Conservation (phyloP, 2,329 filamentous ascomycete genomes). For the Penicillium sp. region DNA sequence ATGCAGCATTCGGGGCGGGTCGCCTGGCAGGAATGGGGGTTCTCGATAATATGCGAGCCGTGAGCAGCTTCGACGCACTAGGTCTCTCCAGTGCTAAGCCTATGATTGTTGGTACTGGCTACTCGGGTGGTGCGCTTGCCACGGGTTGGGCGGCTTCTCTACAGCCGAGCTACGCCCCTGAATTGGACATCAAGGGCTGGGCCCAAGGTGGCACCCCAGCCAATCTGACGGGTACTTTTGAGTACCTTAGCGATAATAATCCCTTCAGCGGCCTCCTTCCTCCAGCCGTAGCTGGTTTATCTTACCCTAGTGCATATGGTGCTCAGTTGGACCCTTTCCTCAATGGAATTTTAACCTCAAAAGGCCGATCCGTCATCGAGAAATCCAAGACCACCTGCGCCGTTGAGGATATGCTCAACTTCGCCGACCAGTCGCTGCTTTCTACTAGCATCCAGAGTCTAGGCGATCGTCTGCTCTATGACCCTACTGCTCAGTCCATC, state of each 20-base stretch:
- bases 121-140: constrained; percentile 57
- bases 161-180: constrained; percentile 55
- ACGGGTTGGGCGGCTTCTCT: constrained; percentile 56
- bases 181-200: constrained; percentile 47
- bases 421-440: constrained; percentile 23
- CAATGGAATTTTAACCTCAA: constrained; percentile 15
- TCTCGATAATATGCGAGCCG: constrained; percentile 46
- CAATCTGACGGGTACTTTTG: constrained; percentile 28
- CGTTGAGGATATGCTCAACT: constrained; percentile 16
- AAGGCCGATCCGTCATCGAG: constrained; percentile 19
- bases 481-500: constrained; percentile 14
- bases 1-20: constrained; percentile 47
- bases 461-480: constrained; percentile 13
- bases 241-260: constrained; percentile 22
- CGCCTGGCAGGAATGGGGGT: constrained; percentile 48
- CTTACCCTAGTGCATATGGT: constrained; percentile 26
- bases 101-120: constrained; percentile 51
- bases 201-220: constrained; percentile 28
- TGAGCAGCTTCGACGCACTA: constrained; percentile 32
- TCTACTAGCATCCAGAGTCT: constrained; percentile 23
- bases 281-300: constrained; percentile 23
- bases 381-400: constrained; percentile 18
- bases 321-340: constrained; percentile 22
- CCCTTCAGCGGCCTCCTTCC: constrained; percentile 28
- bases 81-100: constrained; percentile 18